Percentiles rank a stretch among this genome's conserved stretches.
These are phyloP conservation scores for Comarum palustre DNA, from an alignment of 306 rosid genomes.

Conservation along the genomic window DNA sequence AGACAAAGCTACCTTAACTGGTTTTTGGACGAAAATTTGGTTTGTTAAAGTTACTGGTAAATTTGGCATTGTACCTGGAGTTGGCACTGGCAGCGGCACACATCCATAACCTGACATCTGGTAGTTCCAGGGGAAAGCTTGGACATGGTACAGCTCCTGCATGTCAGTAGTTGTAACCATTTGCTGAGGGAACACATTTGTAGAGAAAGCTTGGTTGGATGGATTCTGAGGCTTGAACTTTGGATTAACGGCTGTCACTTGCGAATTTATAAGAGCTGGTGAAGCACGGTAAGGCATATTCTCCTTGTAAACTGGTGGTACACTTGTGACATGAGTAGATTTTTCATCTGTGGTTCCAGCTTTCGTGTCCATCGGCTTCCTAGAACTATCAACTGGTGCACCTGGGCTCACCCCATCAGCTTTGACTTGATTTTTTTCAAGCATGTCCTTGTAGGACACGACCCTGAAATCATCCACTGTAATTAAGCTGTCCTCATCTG, in stretches of 20 bases:
- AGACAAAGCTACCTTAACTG: no score
- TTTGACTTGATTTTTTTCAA: constrained; percentile 21
- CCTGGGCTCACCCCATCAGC: constrained; percentile 25
- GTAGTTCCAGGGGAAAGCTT: constrained; percentile 20
- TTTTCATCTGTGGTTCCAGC: constrained; percentile 25
- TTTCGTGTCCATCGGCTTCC: constrained; percentile 31
- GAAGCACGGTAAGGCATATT: constrained; percentile 1
- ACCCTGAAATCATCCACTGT: constrained; percentile 31
- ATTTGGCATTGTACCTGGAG: constrained; percentile 22
- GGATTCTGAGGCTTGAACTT: constrained; percentile 17
- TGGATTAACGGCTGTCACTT: constrained; percentile 16
- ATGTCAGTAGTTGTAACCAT: constrained; percentile 22
- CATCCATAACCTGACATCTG: constrained; percentile 16
- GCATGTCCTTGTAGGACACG: constrained; percentile 26
- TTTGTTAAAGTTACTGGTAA: no score
- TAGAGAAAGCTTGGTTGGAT: constrained; percentile 14
- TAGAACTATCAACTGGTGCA: constrained; percentile 30
- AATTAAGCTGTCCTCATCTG: constrained; percentile 60
- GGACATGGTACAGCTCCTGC: constrained; percentile 10
- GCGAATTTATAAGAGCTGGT: constrained; percentile 19
- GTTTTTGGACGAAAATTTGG: no score
- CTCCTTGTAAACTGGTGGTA: background rate
- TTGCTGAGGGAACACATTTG: constrained; percentile 11
- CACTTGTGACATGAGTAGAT: constrained; percentile 7
- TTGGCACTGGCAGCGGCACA: constrained; percentile 9